These are phyloP conservation scores for Cercospora beticola DNA, from an alignment of 2,329 filamentous ascomycete species.

Conservation along the genomic window DNA sequence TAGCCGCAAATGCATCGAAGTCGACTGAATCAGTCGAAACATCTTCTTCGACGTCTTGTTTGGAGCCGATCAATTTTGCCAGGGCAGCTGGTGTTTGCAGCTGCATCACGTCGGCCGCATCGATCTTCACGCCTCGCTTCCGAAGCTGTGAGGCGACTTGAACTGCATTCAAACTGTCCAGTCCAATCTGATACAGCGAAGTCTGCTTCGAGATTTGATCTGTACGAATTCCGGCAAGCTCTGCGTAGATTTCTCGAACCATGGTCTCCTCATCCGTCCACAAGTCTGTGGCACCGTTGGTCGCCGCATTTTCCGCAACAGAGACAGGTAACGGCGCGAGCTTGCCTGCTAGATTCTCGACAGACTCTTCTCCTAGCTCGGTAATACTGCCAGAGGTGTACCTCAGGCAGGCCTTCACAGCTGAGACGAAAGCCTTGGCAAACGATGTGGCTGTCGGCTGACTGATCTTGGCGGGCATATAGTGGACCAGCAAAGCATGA, in stretches of 20 bases:
- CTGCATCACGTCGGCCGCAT: slow-evolving; percentile 73
- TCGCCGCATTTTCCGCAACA: neutral
- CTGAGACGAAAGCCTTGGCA: slow-evolving; percentile 33
- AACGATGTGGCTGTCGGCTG: slow-evolving; percentile 22
- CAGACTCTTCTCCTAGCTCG: slow-evolving; percentile 21
- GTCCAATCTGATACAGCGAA: slow-evolving; percentile 81
- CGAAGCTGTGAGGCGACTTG: slow-evolving; percentile 72
- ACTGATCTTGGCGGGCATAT: slow-evolving; percentile 63
- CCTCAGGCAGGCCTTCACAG: slow-evolving; percentile 30
- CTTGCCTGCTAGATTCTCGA: slow-evolving; percentile 17
- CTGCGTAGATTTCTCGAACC: slow-evolving; percentile 59
- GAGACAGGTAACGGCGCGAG: slow-evolving; percentile 13
- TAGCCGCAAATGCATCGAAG: slow-evolving; percentile 53
- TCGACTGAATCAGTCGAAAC: slow-evolving; percentile 41
- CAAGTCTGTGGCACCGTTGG: slow-evolving; percentile 6
- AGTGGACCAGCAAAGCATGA: slow-evolving; percentile 52
- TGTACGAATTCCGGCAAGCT: slow-evolving; percentile 55
- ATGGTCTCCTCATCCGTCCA: slow-evolving; percentile 56
- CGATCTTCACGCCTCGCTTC: slow-evolving; percentile 57
- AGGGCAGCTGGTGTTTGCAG: slow-evolving; percentile 32
- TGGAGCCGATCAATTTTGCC: slow-evolving; percentile 19
- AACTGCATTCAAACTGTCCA: slow-evolving; percentile 85
- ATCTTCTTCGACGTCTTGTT: neutral
- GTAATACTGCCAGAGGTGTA: slow-evolving; percentile 32
- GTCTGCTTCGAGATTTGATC: slow-evolving; percentile 58